Conservation (phyloP, 805 yeast genomes). For the Ogataea nitratoaversa region DNA sequence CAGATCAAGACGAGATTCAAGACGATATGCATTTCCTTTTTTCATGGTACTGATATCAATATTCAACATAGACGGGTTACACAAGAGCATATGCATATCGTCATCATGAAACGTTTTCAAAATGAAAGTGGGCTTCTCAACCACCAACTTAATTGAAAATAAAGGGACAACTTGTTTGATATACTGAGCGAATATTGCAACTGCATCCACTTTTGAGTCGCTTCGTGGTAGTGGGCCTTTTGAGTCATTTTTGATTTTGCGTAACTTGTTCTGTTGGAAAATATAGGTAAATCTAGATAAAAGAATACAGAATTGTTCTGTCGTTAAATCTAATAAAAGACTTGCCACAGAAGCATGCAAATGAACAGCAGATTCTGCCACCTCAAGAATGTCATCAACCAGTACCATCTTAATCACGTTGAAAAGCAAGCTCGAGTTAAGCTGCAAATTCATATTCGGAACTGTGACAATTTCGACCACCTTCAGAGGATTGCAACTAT, state of each 20-base stretch:
- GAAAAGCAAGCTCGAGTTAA: constrained; percentile 18
- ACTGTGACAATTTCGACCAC: constrained; percentile 27
- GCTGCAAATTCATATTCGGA: constrained; percentile 24
- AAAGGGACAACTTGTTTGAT: constrained; percentile 16
- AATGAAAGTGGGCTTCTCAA: constrained; percentile 27
- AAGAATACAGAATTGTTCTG: constrained; percentile 35
- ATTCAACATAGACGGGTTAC: constrained; percentile 21
- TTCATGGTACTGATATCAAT: constrained; percentile 13
- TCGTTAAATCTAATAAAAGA: constrained; percentile 41
- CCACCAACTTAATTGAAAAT: constrained; percentile 19
- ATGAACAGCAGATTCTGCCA: constrained; percentile 31
- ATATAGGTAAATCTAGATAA: constrained; percentile 10
- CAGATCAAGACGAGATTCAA: constrained; percentile 16
- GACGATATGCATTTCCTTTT: constrained; percentile 1
- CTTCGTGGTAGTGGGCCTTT: too few species aligned
- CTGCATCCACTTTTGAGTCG: too few species aligned
- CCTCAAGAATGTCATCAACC: constrained; percentile 12
- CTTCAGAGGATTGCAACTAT: constrained; percentile 6
- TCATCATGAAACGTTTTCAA: constrained; percentile 15
- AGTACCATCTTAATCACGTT: constrained; percentile 14
- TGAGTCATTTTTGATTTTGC: neutral
- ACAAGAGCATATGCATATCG: constrained; percentile 17
- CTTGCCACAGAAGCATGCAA: constrained; percentile 39
- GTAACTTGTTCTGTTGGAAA: constrained; percentile 1
- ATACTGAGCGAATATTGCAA: too few species aligned